Evolutionary conservation across 2,329 filamentous ascomycete species (phyloP).

Genomic region (Aureobasidium subglaciale): DNA sequence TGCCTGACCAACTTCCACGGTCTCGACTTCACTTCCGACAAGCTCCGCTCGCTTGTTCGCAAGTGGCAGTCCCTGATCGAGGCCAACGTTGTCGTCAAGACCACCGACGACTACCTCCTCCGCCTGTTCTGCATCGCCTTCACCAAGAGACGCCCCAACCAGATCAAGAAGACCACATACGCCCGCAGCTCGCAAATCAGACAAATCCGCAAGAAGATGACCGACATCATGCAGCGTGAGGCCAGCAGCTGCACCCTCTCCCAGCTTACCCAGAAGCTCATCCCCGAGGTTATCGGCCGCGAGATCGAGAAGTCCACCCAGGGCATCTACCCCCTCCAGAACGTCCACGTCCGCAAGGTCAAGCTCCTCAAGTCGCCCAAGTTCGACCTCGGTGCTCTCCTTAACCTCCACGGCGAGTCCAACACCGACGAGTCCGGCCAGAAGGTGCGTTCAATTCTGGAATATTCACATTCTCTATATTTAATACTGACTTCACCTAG

Average conservation of each 20-base stretch:
- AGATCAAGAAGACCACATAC: constrained; percentile 99
- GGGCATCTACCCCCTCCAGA: constrained; percentile 99
- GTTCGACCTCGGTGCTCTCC: constrained; percentile 95
- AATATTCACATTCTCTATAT: not conserved
- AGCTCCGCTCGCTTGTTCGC: constrained; percentile 96
- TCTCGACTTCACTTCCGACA: constrained; percentile 99
- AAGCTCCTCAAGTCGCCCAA: constrained; percentile 98
- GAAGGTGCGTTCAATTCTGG: constrained; percentile 56
- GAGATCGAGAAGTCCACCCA: constrained; percentile 99
- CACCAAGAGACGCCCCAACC: constrained; percentile 98
- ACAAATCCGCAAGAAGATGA: constrained; percentile 99
- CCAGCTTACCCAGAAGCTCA: constrained; percentile 97
- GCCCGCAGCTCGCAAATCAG: constrained; percentile 95
- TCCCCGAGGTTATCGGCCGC: constrained; percentile 97
- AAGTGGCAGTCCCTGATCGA: constrained; percentile 99
- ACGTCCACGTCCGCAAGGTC: constrained; percentile 99
- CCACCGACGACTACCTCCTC: constrained; percentile 98
- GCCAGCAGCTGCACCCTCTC: constrained; percentile 88
- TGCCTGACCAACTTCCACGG: constrained; percentile 99
- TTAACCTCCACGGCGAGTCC: constrained; percentile 96
- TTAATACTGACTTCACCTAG: constrained; percentile 3
- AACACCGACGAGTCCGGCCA: constrained; percentile 92
- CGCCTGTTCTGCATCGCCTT: constrained; percentile 98
- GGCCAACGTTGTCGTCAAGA: constrained; percentile 99
- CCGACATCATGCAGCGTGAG: constrained; percentile 96